Conservation (phyloP, 1,284 basidiomycete genomes). For the Austroboletus niveus region DNA sequence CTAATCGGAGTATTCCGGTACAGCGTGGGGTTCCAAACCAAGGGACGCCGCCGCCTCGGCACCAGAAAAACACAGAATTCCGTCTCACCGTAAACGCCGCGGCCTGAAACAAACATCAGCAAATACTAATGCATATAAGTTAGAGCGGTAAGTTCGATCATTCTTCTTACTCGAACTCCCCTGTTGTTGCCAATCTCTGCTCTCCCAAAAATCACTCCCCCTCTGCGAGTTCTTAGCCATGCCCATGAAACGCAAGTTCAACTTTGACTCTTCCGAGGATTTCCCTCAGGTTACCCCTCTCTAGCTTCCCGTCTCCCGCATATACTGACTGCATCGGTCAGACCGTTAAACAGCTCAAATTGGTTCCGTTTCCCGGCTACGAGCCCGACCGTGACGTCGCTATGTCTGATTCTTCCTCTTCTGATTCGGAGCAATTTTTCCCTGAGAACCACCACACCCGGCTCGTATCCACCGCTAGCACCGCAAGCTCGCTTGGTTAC, state of each 20-base stretch:
- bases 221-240: conserved; percentile 38
- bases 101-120: conserved; percentile 23
- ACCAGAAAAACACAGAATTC: conserved; percentile 15
- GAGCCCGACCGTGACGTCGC: conserved; percentile 59
- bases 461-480: conserved; percentile 61
- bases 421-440: conserved; percentile 53
- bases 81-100: conserved; percentile 22
- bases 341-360: conserved; percentile 67
- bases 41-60: conserved; percentile 17
- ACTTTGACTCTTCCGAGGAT: conserved; percentile 53
- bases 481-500: conserved; percentile 43
- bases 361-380: conserved; percentile 67
- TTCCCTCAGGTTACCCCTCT: conserved; percentile 40
- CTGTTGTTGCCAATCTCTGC: conserved; percentile 16
- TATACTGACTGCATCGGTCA: conserved; percentile 29
- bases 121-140: conserved; percentile 33
- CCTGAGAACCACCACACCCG: conserved; percentile 59
- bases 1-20: conserved; percentile 32
- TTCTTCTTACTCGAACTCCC: conserved; percentile 26
- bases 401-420: conserved; percentile 58
- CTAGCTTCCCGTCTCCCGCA: conserved; percentile 10
- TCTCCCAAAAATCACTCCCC: conserved; percentile 17
- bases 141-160: conserved; percentile 22
- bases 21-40: conserved; percentile 1
- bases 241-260: conserved; percentile 73